phyloP scores from a whole-genome alignment of 352 stramenopile genomes.

The Phytophthora ohioensis region DNA sequence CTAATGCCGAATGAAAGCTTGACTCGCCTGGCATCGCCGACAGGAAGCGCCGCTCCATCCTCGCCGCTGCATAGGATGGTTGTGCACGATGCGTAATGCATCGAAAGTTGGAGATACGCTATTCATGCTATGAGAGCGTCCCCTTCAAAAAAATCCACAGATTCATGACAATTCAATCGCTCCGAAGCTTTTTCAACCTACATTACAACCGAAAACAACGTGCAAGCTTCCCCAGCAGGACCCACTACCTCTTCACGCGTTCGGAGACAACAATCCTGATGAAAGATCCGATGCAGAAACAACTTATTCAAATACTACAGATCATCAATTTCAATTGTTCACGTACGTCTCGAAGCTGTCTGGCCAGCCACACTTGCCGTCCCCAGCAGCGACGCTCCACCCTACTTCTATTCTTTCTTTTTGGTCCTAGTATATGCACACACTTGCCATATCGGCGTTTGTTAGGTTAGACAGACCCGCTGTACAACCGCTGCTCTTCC shows the following conservation, averaged over 20 bases:
- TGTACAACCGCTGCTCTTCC: constrained; percentile 41
- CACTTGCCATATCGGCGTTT: neutral
- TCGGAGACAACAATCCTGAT: too few species aligned
- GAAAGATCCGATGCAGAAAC: neutral
- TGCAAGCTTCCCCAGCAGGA: too few species aligned
- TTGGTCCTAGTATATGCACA: constrained; percentile 34
- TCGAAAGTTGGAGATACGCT: neutral
- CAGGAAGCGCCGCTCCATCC: constrained; percentile 38
- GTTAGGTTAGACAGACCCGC: constrained; percentile 40
- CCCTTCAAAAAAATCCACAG: too few species aligned
- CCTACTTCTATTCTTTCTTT: constrained; percentile 39
- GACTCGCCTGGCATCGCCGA: constrained; percentile 44
- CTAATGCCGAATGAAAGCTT: constrained; percentile 55
- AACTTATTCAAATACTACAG: constrained; percentile 26
- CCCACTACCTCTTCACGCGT: too few species aligned
- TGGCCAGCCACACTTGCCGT: neutral
- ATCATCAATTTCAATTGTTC: constrained; percentile 38
- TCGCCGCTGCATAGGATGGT: constrained; percentile 62
- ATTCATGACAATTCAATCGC: too few species aligned
- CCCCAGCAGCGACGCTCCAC: constrained; percentile 18
- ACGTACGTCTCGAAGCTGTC: constrained; percentile 26
- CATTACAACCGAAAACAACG: too few species aligned
- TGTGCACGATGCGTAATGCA: constrained; percentile 42
- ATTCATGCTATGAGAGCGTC: neutral
- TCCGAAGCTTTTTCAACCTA: neutral